Conservation (phyloP, 495 filamentous ascomycete genomes). For the Aspergillus egyptiacus region DNA sequence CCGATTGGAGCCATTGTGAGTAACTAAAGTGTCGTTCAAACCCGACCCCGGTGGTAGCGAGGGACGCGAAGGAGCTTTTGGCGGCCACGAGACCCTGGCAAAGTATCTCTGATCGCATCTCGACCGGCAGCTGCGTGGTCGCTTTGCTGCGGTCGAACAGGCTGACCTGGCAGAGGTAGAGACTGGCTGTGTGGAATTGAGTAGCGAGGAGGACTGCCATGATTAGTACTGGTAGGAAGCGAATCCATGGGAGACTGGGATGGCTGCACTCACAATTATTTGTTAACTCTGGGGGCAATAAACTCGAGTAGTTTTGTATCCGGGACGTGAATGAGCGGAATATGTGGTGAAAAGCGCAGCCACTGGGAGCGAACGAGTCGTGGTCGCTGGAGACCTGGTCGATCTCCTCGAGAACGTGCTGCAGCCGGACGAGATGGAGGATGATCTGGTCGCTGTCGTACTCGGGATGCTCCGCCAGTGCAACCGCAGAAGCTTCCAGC, state of each 20-base stretch:
- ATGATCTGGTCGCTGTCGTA: slow-evolving; percentile 15
- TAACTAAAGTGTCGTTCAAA: slow-evolving; percentile 6
- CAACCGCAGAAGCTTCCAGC: slow-evolving; percentile 14
- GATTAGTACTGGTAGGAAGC: not conserved
- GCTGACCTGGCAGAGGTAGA: slow-evolving; percentile 2
- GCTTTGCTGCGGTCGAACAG: not conserved
- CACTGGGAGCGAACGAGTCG: not conserved
- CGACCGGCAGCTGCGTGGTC: not conserved
- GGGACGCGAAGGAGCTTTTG: not conserved
- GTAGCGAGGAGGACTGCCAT: not conserved
- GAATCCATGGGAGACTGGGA: not conserved
- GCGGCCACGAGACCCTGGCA: slow-evolving; percentile 1
- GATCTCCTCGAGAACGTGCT: slow-evolving; percentile 18
- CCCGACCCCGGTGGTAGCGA: not conserved
- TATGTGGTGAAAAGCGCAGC: not conserved
- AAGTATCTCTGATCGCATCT: not conserved
- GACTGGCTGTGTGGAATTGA: not conserved
- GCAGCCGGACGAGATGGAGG: slow-evolving; percentile 17
- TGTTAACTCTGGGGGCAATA: not conserved
- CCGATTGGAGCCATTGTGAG: slow-evolving; percentile 6
- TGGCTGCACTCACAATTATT: not conserved
- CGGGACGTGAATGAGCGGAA: not conserved
- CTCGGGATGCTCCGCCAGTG: slow-evolving; percentile 8
- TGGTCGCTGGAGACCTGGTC: not conserved
- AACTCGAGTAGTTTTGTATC: not conserved